Percentiles rank a stretch among this genome's conserved stretches.
Evolutionary conservation across 2,329 filamentous ascomycete genomes (phyloP).

Genomic region (Stromatinia cepivora): DNA sequence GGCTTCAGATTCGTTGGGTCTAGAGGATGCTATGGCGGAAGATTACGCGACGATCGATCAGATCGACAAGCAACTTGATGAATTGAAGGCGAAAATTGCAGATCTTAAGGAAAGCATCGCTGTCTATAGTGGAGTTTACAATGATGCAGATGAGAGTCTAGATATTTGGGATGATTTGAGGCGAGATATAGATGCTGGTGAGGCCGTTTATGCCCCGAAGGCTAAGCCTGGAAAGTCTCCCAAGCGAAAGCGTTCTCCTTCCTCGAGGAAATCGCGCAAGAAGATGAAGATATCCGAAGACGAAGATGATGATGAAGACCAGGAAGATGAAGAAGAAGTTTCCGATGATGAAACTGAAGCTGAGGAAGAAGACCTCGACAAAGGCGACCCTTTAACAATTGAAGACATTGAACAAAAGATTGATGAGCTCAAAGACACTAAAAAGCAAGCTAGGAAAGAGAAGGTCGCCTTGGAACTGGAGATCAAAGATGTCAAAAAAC

Average conservation of each 20-base stretch:
- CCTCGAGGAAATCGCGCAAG: constrained; percentile 31
- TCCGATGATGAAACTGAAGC: constrained; percentile 31
- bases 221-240: constrained; percentile 33
- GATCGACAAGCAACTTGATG: constrained; percentile 26
- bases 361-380: constrained; percentile 16
- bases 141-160: constrained; percentile 45
- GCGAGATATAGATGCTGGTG: constrained; percentile 44
- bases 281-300: constrained; percentile 26
- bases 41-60: constrained; percentile 41
- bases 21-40: constrained; percentile 43
- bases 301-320: constrained; percentile 27
- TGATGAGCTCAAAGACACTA: constrained; percentile 45
- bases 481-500: constrained; percentile 44
- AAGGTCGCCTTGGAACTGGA: constrained; percentile 37
- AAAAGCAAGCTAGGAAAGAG: constrained; percentile 45
- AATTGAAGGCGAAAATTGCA: constrained; percentile 32
- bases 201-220: constrained; percentile 44
- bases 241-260: constrained; percentile 46
- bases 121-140: constrained; percentile 41
- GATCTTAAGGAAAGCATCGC: constrained; percentile 41
- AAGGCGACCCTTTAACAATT: constrained; percentile 44
- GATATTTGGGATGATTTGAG: constrained; percentile 49
- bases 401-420: constrained; percentile 47
- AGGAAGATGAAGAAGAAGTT: constrained; percentile 34
- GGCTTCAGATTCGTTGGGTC: constrained; percentile 42